Evolutionary conservation across 2,329 filamentous ascomycete genomes (phyloP).

Genomic region (Talaromyces piceae): DNA sequence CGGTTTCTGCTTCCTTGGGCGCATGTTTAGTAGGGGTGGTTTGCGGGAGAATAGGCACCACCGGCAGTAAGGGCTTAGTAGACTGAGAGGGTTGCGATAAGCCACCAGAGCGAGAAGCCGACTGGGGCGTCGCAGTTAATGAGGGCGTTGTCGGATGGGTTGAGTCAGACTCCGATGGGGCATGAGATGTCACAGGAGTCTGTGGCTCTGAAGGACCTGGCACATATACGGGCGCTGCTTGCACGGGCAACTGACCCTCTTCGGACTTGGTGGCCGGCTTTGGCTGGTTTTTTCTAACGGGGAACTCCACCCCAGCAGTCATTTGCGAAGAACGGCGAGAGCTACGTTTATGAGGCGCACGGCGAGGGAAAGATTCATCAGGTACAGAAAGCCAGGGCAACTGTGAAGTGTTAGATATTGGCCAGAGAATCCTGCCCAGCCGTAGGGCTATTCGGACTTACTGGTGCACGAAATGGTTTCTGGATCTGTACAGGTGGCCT

Average conservation of each 20-base stretch:
- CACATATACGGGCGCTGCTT: conserved; percentile 15
- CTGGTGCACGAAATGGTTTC: conserved; percentile 45
- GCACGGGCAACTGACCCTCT: conserved; percentile 16
- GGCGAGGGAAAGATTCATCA: conserved; percentile 47
- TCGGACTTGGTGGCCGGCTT: conserved; percentile 19
- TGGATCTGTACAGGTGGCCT: conserved; percentile 19
- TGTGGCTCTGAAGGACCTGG: conserved; percentile 39
- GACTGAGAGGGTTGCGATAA: conserved; percentile 26
- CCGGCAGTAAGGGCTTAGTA: conserved; percentile 41
- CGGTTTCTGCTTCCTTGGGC: conserved; percentile 21
- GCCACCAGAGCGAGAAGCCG: conserved; percentile 24
- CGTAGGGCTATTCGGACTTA: conserved; percentile 22
- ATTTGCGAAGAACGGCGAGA: conserved; percentile 29
- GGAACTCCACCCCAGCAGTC: conserved; percentile 41
- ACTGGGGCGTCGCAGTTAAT: conserved; percentile 35
- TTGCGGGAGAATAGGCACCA: conserved; percentile 40
- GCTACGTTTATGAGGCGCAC: conserved; percentile 42
- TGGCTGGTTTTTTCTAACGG: conserved; percentile 35
- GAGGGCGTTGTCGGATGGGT: conserved; percentile 52
- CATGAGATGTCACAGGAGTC: conserved; percentile 52
- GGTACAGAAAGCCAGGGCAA: conserved; percentile 56
- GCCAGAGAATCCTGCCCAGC: neutral
- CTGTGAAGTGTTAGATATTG: conserved; percentile 20
- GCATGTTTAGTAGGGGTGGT: conserved; percentile 25
- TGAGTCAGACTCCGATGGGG: conserved; percentile 49